Base-by-base conservation (phyloP, 495 filamentous ascomycete species). In the Xylaria nigripes region DNA sequence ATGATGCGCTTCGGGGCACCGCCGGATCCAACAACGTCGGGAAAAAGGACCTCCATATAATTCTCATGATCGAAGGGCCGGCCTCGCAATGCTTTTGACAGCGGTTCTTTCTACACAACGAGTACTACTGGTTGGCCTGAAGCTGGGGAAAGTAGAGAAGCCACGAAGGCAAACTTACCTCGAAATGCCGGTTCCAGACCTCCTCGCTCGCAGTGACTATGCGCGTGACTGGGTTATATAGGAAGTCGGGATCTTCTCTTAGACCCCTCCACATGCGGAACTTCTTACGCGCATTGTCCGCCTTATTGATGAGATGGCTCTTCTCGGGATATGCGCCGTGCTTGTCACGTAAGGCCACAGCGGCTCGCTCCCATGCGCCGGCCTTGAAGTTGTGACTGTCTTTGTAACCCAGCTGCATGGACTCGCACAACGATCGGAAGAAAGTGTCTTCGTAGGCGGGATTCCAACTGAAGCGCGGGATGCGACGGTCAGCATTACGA, bases 221-320 rank as follows among this genome's bases (percentile, higher is more conserved):
- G 40, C 67, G 65, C 12, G 68, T 69, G 34, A 53, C 55, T 2
- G 65, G 64, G 61, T 76, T 71, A 52, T 77, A 77, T 25, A 67
- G 60, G 48, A 77, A 77, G 46, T 72, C 71, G 30, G 72, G 73
- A 45, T 77, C 70, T 48, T 77, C 75, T 4, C 75, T 61, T 40
- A 77, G 50, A 12, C 75, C 74, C n/a, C 73, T 63, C 75, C 75
- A 77, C 47, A 77, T 70, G 32, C 75, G 75, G 51, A 76, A 77
- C 68, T 76, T 76, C 63, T 77, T 77, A 23, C 75, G 70, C 36
- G 75, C 75, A 59, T 77, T 77, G 64, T 77, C 75, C 58, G 72
- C 74, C 61, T 77, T 77, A 63, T 77, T 77, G 64, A 77, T 75
- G 15, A 77, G 72, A 36, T 77, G 75, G 57, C 65, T 67, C 68